A percentile compares a stretch with the other conserved stretches of the same genome.
Evolutionary conservation across 495 filamentous ascomycete genomes (phyloP).

Genomic region (Neurospora cerealis): DNA sequence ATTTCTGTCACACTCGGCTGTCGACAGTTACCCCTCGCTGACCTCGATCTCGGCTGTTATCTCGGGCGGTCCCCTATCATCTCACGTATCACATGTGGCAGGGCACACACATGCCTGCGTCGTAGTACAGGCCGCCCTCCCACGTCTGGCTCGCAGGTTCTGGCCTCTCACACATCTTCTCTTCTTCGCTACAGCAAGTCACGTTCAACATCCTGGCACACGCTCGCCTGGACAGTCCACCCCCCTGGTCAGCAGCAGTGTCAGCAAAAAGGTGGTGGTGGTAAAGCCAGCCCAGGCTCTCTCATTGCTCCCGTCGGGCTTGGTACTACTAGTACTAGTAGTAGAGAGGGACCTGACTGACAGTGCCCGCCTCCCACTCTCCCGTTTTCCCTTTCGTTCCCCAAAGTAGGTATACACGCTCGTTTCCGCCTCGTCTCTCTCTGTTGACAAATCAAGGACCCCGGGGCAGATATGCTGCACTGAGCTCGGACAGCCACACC

Average conservation of each 20-base stretch:
- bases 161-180: neutral
- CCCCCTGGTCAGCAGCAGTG: neutral
- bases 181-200: neutral
- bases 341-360: neutral
- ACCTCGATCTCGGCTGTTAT: neutral
- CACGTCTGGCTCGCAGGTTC: neutral
- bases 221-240: neutral
- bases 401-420: neutral
- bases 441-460: neutral
- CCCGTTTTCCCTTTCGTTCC: neutral
- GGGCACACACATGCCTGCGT: neutral
- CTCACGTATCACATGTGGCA: neutral
- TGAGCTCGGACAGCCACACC: neutral
- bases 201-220: neutral
- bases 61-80: neutral
- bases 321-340: neutral
- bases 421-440: neutral
- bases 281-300: neutral
- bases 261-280: neutral
- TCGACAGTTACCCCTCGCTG: neutral
- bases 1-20: neutral
- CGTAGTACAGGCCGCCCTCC: neutral
- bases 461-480: neutral
- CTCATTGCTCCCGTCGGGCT: neutral
- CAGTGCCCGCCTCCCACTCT: neutral